A percentile compares a stretch with the other conserved stretches of the same genome.
Conservation (phyloP, 352 stramenopile genomes). For the Pythium periplocum region DNA sequence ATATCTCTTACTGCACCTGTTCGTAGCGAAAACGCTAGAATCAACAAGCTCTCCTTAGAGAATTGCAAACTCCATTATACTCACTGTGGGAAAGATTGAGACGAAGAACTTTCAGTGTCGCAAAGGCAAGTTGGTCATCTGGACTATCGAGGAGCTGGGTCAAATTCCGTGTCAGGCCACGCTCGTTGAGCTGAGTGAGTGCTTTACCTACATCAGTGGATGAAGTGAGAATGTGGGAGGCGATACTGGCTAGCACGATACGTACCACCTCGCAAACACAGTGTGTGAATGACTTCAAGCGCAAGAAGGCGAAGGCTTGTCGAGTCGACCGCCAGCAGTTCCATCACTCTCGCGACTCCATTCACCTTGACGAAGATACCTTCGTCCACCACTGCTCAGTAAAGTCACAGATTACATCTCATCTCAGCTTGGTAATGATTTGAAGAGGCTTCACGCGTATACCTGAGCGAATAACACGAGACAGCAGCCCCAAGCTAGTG, state of each 20-base stretch:
- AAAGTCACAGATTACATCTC: neutral
- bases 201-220: constrained; percentile 22
- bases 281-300: constrained; percentile 43
- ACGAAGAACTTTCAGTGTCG: constrained; percentile 47
- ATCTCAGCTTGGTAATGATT: neutral
- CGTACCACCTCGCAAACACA: constrained; percentile 48
- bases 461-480: constrained; percentile 44
- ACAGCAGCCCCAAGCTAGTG: constrained; percentile 41
- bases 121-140: constrained; percentile 20
- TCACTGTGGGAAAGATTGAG: constrained; percentile 43
- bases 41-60: neutral
- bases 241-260: neutral
- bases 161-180: constrained; percentile 35
- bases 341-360: constrained; percentile 47
- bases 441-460: neutral
- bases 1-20: constrained; percentile 32
- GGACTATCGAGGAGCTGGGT: constrained; percentile 9
- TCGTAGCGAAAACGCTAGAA: neutral
- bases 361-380: constrained; percentile 42
- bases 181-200: constrained; percentile 34
- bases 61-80: constrained; percentile 2
- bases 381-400: constrained; percentile 26
- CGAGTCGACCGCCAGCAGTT: constrained; percentile 24
- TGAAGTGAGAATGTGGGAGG: neutral
- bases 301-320: constrained; percentile 32